Evolutionary conservation across 805 yeast species (phyloP).

Genomic region (Wickerhamomyces alni): DNA sequence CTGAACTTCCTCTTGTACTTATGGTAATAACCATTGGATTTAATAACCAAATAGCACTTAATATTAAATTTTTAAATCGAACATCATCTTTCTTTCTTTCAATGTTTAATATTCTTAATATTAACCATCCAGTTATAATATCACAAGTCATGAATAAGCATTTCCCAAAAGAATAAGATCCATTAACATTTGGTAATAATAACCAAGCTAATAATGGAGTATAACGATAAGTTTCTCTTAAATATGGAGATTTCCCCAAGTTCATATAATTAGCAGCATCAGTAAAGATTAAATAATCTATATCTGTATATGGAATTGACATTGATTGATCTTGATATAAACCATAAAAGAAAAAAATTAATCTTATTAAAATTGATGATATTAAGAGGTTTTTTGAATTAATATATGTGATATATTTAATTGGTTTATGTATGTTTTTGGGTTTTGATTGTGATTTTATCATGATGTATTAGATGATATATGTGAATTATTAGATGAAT

Average conservation of each 20-base stretch:
- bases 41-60: conserved; percentile 71
- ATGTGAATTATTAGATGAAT: too few species aligned
- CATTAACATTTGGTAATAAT: conserved; percentile 55
- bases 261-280: conserved; percentile 80
- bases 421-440: neutral
- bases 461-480: too few species aligned
- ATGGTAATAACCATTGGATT: conserved; percentile 96
- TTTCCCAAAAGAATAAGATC: conserved; percentile 72
- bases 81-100: conserved; percentile 18
- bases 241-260: conserved; percentile 59
- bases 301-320: conserved; percentile 85
- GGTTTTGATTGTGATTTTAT: neutral
- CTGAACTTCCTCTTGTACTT: conserved; percentile 90
- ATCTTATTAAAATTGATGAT: conserved; percentile 34
- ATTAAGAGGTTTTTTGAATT: conserved; percentile 9
- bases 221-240: conserved; percentile 84
- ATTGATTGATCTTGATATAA: conserved; percentile 77
- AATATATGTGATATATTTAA: neutral
- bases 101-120: conserved; percentile 35
- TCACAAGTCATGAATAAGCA: conserved; percentile 72
- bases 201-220: conserved; percentile 89
- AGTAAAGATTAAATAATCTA: conserved; percentile 88
- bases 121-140: conserved; percentile 68
- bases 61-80: conserved; percentile 28
- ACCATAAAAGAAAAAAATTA: conserved; percentile 71